Conservation (phyloP, 139 green algal species). For the Tetradesmus obliquus region DNA sequence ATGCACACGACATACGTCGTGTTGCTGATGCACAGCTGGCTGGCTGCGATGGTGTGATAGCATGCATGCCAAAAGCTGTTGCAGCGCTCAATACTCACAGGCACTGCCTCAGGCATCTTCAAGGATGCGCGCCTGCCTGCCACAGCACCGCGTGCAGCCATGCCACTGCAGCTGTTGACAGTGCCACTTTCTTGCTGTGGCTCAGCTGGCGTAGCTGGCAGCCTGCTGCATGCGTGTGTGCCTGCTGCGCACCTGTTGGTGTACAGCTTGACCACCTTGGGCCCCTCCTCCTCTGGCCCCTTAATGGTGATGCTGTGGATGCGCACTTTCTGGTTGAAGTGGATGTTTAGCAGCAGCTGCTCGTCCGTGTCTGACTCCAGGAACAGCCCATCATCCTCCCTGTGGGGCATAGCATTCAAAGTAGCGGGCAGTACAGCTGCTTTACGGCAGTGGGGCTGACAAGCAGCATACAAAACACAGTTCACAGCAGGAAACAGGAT, state of each 20-base stretch:
- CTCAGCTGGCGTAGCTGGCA: background rate
- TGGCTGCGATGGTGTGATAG: background rate
- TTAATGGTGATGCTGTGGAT: conserved; percentile 82
- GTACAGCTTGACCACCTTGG: conserved; percentile 80
- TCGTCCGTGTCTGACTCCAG: conserved; percentile 89
- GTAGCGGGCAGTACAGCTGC: background rate
- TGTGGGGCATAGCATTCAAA: conserved; percentile 47
- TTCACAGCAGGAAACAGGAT: background rate
- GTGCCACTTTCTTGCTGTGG: too few relatives aligned
- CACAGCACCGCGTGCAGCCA: too few relatives aligned
- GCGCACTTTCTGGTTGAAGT: conserved; percentile 74
- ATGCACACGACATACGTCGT: background rate
- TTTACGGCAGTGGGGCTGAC: background rate
- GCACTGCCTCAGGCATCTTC: background rate
- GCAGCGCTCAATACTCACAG: too few relatives aligned
- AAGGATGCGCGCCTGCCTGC: too few relatives aligned
- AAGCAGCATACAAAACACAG: background rate
- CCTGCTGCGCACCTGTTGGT: conserved; percentile 59
- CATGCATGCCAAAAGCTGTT: background rate
- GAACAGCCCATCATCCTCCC: conserved; percentile 80
- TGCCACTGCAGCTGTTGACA: background rate
- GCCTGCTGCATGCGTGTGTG: background rate
- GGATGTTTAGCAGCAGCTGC: conserved; percentile 90
- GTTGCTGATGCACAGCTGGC: too few relatives aligned
- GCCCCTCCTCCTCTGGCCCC: conserved; percentile 55